These are phyloP conservation scores for Aspergillus eucalypticola DNA, from an alignment of 2,329 filamentous ascomycete species.

Conservation along the genomic window DNA sequence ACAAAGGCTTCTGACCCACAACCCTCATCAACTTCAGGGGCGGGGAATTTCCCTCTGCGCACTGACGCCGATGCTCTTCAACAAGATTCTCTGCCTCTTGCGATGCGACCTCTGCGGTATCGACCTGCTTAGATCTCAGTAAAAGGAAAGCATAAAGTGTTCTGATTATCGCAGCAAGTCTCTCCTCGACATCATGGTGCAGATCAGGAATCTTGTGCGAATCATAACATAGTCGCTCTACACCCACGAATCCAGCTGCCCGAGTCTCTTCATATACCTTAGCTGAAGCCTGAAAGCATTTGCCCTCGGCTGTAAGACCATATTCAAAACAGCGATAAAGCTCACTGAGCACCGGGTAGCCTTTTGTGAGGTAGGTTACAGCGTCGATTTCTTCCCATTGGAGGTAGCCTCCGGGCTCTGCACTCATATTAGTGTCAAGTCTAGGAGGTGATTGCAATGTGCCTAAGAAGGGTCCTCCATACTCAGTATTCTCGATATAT, in stretches of 20 bases:
- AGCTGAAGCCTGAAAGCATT: slow-evolving; percentile 13
- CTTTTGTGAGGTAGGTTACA: neutral
- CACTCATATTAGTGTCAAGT: neutral
- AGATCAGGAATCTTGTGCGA: neutral
- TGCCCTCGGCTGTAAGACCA: neutral
- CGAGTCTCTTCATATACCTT: slow-evolving; percentile 11
- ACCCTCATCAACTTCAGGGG: slow-evolving; percentile 15
- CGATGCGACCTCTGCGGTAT: slow-evolving; percentile 2
- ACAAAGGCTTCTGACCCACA: slow-evolving; percentile 12
- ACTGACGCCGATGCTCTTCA: slow-evolving; percentile 11
- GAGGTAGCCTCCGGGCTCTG: neutral
- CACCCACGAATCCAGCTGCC: neutral
- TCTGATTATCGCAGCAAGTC: slow-evolving; percentile 12
- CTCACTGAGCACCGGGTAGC: neutral
- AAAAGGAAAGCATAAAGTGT: slow-evolving; percentile 15
- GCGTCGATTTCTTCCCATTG: neutral
- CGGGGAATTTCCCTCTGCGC: slow-evolving; percentile 10
- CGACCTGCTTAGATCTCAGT: slow-evolving; percentile 13
- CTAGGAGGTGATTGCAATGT: too few relatives aligned
- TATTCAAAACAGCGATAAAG: neutral
- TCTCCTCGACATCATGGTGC: slow-evolving; percentile 8
- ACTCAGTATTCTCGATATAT: slow-evolving; percentile 13
- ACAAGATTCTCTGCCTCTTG: slow-evolving; percentile 5
- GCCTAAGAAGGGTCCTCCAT: neutral
- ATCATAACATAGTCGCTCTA: slow-evolving; percentile 3